Base-by-base conservation (phyloP, 2,329 filamentous ascomycete species). In the Periconia digitata region DNA sequence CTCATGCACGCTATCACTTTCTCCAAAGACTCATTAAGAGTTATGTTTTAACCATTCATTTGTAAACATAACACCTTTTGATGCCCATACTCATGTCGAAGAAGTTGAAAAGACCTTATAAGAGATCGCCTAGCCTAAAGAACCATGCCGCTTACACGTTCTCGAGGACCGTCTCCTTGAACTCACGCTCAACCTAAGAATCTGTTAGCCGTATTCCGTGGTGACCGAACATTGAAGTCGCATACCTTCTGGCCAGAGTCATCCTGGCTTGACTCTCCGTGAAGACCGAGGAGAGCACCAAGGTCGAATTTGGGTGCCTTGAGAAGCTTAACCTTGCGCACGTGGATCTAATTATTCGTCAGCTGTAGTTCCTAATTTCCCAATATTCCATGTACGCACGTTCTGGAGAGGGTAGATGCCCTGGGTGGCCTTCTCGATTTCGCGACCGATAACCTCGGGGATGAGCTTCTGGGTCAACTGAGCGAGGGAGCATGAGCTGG, bases 401-500 rank as follows among this genome's bases (percentile, higher is more conserved):
- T 97, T 96, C 84, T 97, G 94, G 74, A 99, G 89, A 67, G 94
- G 94, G 82, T 99, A 99, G 81, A 99, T 99, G 79, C 94, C 92
- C 82, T 96, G 92, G 64, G 92, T 96, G 59, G 92, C 86, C 87
- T 99, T 99, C 87, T 99, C 94, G 66, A 99, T 99, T 84, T 97
- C 94, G 74, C 94, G 92, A 69, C 94, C 94, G 76, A 99, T 97
- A 66, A 97, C 94, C 83, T 99, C 94, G 61, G 94, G 94, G 74
- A 99, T 97, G 71, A 99, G 86, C 87, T 99, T 99, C 76, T 90
- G 89, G 73, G 91, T 96, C 69, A 99, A 87, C 85, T 97, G 92
- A 69, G 89, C 87, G 63, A 99, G 86, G 60, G 91, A 95, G 86
- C 91, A 95, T 82, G 84, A 90, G 67, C 89, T 84, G 58, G 94